phyloP scores from a whole-genome alignment of 1,284 basidiomycete genomes.

The Polyporus tsugae region DNA sequence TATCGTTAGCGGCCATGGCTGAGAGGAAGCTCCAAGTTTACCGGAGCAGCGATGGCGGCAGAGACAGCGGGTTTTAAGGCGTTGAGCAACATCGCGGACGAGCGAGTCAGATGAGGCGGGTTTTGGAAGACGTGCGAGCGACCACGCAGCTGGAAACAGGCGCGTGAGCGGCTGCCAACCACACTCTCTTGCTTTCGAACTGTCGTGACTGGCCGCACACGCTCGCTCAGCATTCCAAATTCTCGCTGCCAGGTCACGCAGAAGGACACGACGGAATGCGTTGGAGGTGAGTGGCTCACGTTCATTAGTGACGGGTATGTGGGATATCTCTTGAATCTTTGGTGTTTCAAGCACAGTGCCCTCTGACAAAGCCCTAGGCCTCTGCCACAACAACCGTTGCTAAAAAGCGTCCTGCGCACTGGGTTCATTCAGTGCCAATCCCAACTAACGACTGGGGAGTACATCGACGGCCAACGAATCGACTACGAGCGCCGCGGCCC shows the following conservation, averaged over 20 bases:
- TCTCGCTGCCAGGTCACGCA: constrained; percentile 18
- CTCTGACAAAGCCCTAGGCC: no score
- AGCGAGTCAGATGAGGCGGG: constrained; percentile 26
- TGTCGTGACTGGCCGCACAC: constrained; percentile 14
- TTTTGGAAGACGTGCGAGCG: constrained; percentile 24
- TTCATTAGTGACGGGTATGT: neutral
- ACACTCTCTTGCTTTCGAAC: constrained; percentile 20
- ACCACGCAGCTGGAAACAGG: constrained; percentile 6
- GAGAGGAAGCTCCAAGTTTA: constrained; percentile 24
- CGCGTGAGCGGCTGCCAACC: constrained; percentile 20
- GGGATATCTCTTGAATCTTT: neutral
- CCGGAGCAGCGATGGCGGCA: constrained; percentile 29
- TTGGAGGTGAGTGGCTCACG: neutral
- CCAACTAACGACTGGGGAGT: no score
- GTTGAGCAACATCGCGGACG: constrained; percentile 27
- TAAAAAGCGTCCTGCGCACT: no score
- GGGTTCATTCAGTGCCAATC: no score
- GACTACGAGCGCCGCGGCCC: no score
- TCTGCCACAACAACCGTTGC: no score
- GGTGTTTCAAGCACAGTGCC: no score
- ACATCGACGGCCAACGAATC: no score
- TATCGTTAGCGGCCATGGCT: constrained; percentile 8
- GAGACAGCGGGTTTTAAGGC: constrained; percentile 27
- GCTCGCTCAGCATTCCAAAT: constrained; percentile 37
- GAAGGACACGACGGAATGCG: neutral